Base-by-base conservation (phyloP, 495 filamentous ascomycete genomes). In the Daldinia grandis region DNA sequence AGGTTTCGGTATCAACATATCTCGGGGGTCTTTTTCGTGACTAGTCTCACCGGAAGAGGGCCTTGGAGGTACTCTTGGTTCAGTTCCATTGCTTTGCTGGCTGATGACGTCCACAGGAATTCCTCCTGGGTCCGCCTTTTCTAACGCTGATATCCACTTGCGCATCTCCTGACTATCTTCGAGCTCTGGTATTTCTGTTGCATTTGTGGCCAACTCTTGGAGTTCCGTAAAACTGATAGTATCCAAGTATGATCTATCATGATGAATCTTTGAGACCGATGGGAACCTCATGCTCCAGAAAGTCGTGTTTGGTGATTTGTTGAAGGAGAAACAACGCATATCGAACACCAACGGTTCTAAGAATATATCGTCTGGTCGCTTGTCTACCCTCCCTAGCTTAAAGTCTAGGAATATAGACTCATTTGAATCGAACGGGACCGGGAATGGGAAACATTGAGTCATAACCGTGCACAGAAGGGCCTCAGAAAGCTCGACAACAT, bases 111-210 rank as follows among this genome's bases (percentile, higher is more conserved):
- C 80, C 8, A 76, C 69, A 3, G 69, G 42, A 28, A 76, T 58
- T n/a, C 72, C 66, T 3, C 71, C 61, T 6, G 78, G 77, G 55
- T 85, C 85, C 1, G 84, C 79, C 40, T 72, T 67, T 58, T 87
- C 84, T 10, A 92, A 71, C 6, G 83, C 85, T 12, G 83, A 80
- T 28, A 83, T 75, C 88, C 89, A 92, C 1, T 79, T 65, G 2
- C 80, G 78, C 68, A 85, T 78, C 67, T 90, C 84, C 31, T 87
- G 78, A n/a, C 78, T 80, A 30, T 86, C 67, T 15, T 81, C 81
- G 0, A 75, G 64, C 1, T 76, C 66, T 0, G 77, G 71, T 27
- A 66, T 51, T 27, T 76, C 69, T n/a, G 64, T 81, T 35, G 79
- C 77, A n/a, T 78, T 70, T 19, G 64, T 53, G 0, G 83, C 83